Evolutionary conservation across 1,139 yeast genomes (phyloP), one percentile per base, ranked within the genome.

Genomic region (Yamadazyma aaseri): DNA sequence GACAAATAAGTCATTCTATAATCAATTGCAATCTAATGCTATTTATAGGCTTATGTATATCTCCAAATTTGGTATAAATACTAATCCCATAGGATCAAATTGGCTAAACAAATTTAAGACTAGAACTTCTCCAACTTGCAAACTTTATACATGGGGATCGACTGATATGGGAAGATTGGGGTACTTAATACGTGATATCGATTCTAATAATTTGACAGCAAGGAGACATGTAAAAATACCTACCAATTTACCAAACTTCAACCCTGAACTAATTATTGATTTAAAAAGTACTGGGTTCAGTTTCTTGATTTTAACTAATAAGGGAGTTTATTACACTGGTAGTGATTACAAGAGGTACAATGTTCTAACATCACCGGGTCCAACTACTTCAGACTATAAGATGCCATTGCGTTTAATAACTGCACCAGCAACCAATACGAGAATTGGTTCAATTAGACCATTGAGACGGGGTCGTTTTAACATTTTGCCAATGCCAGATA

Each of bases 261-360:
- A 68, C 24, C 58, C 63, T 12, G 53, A 58, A 16, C 53, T 72
- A 1, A 57, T 81, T 6, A 63, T 73, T 4, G 86, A 80, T 47
- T 60, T 83, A 2, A 65, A 75, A 12, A 80, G 83, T 5, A 83
- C 83, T 24, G 94, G 94, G 1, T 82, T 68, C 49, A 71, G 82
- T n/a, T 79, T 81, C 47, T 76, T 79, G 29, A 58, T 84, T 1
- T 56, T 83, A 30, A 72, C 82, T 0, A 63, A 67, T 28, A 55
- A 63, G 3, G 87, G 87, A 0, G 48, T 81, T 10, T 79, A 64
- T 50, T 68, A 64, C 29, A 75, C 83, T 0, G 86, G 86, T 0
- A 48, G 62, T 4, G 60, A 65, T 14, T 79, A 78, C 67, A 71
- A 69, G 9, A 67, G 45, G 10, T 40, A 38, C 7, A 27, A 39